Conservation (phyloP, 345 rosid genomes). For the Pistacia atlantica region DNA sequence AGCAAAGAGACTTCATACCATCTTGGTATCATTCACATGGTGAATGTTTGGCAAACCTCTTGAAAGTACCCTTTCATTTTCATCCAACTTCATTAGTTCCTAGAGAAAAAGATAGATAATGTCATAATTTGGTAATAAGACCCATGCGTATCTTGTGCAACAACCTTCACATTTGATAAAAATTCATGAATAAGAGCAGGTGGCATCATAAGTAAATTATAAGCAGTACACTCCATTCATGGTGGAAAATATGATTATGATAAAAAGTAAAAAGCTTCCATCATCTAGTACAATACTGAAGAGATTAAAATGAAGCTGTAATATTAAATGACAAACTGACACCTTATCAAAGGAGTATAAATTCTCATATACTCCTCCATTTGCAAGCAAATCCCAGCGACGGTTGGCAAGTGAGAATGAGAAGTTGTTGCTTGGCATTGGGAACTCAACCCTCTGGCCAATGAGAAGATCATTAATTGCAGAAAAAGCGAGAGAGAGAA, state of each 20-base stretch:
- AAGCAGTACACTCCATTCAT: not conserved
- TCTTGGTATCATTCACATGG: constrained; percentile 70
- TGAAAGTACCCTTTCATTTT: constrained; percentile 68
- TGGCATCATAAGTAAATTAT: not conserved
- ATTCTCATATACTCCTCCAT: constrained; percentile 53
- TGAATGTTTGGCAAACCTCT: constrained; percentile 75
- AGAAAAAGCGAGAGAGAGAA: constrained; percentile 7
- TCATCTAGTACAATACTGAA: not conserved
- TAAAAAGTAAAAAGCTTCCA: not conserved
- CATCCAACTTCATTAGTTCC: constrained; percentile 89
- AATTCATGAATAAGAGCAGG: not conserved
- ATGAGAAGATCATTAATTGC: constrained; percentile 31
- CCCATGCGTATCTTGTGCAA: constrained; percentile 10
- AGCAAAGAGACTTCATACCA: constrained; percentile 49
- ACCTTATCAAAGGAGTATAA: constrained; percentile 86
- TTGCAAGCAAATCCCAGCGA: constrained; percentile 74
- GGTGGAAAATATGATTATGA: not conserved
- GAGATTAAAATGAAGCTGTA: too few relatives aligned
- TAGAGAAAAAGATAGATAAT: constrained; percentile 22
- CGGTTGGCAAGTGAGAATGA: constrained; percentile 89
- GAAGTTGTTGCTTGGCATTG: constrained; percentile 76
- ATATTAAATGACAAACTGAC: constrained; percentile 6
- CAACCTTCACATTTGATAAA: not conserved
- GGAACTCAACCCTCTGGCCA: constrained; percentile 89
- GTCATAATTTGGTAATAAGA: constrained; percentile 2